Conservation (phyloP, 805 yeast genomes). For the Suhomyces tanzawaensis region DNA sequence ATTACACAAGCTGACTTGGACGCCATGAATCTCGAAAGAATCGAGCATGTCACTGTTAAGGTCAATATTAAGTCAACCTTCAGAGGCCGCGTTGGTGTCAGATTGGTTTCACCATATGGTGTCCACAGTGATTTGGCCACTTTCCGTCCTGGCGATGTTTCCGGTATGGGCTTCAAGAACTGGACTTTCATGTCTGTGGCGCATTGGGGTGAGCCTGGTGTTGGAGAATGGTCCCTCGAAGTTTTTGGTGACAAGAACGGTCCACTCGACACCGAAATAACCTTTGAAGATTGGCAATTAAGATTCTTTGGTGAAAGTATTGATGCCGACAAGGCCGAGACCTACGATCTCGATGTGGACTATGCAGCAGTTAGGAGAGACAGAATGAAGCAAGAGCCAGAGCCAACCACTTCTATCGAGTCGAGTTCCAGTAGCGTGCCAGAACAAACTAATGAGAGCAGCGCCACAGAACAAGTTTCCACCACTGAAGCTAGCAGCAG, state of each 20-base stretch:
- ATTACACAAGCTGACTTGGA: conserved; percentile 50
- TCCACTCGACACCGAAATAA: conserved; percentile 27
- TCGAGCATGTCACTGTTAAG: conserved; percentile 85
- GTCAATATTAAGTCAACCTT: conserved; percentile 62
- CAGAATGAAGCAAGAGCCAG: conserved; percentile 5
- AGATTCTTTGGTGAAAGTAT: conserved; percentile 77
- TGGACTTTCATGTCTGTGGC: conserved; percentile 99
- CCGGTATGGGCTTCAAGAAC: conserved; percentile 57
- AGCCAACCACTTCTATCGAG: conserved; percentile 7
- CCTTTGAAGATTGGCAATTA: conserved; percentile 69
- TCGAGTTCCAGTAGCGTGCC: conserved; percentile 1
- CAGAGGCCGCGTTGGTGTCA: conserved; percentile 70
- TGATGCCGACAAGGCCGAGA: conserved; percentile 60
- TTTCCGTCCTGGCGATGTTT: conserved; percentile 56
- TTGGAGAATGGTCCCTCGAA: conserved; percentile 78
- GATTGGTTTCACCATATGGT: conserved; percentile 73
- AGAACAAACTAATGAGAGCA: not conserved
- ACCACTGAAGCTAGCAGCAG: conserved; percentile 1
- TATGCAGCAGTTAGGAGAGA: conserved; percentile 40
- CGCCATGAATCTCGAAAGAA: conserved; percentile 57
- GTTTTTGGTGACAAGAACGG: conserved; percentile 36
- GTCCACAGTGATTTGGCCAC: conserved; percentile 71
- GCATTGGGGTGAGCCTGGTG: conserved; percentile 87
- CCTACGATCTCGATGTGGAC: conserved; percentile 50
- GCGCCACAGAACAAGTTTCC: too few species aligned